Base-by-base conservation (phyloP, 306 rosid genomes). In the Cicer yamashitae region DNA sequence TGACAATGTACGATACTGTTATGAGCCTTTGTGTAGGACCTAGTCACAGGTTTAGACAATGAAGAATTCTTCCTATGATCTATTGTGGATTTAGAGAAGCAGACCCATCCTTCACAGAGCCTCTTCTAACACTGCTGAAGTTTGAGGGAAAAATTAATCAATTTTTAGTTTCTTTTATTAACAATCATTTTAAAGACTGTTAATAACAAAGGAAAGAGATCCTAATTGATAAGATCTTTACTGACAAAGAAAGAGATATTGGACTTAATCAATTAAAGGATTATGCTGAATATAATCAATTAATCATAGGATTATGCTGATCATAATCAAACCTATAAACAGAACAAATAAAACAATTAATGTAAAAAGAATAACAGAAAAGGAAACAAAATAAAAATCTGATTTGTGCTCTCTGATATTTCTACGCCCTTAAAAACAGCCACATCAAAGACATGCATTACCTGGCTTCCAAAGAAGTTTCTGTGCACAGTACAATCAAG, bases 391-490 rank as follows among this genome's bases (percentile, higher is more conserved):
- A 25, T 57, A 57, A 58, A 25, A 58, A 25, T 1, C 41, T 58
- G 64, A 58, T 25, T 25, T 11, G 40, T 58, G 64, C 8, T 58
- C 40, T 58, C 17, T 58, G 15, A 58, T 58, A 25, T 58, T 58
- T 5, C 41, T 25, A 6, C 17, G 6, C 40, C 41, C 40, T 6
- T 4, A 25, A 58, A 58, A 58, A 15, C 5, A 58, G 64, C 10
- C 17, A 60, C 44, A 13, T 60, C 18, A 6, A 34, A 40, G 10
- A 56, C 79, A 44, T 47, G 66, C 56, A 45, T 77, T 77, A 91
- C 98, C 97, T 94, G 98, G 84, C 98, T 87, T 69, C 97, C 98
- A 77, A 94, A 94, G 91, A 90, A 94, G 86, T 94, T 94, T 76
- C 97, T 85, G 71, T 94, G 93, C 54, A 94, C 93, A 7, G 93